These are phyloP conservation scores for Guyanaporus albipodus DNA, from an alignment of 768 basidiomycete genomes.

Conservation along the genomic window DNA sequence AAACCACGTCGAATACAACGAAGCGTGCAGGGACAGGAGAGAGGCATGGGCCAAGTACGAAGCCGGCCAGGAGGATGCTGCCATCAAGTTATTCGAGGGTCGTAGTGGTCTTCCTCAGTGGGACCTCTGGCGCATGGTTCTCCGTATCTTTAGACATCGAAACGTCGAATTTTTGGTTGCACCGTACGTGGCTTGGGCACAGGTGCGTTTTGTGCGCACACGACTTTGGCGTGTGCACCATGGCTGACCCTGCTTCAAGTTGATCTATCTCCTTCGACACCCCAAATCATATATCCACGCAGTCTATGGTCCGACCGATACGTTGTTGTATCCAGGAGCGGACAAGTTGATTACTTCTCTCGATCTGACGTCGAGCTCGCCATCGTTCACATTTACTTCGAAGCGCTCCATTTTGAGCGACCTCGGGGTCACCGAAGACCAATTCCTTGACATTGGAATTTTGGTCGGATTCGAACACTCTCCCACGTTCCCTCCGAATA, in stretches of 20 bases:
- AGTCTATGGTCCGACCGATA: conserved; percentile 87
- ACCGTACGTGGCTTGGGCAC: conserved; percentile 93
- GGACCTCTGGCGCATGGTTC: conserved; percentile 93
- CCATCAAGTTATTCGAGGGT: conserved; percentile 79
- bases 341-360: conserved; percentile 89
- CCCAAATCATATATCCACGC: conserved; percentile 92
- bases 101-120: conserved; percentile 70
- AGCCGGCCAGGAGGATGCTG: conserved; percentile 83
- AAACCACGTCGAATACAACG: conserved; percentile 52
- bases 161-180: conserved; percentile 96
- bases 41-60: conserved; percentile 96
- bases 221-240: background rate
- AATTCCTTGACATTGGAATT: conserved; percentile 92
- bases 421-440: conserved; percentile 71
- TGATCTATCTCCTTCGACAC: conserved; percentile 94
- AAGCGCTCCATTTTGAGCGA: conserved; percentile 71
- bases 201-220: conserved; percentile 55
- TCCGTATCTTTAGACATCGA: conserved; percentile 89
- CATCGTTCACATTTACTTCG: conserved; percentile 80
- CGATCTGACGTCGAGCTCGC: conserved; percentile 63
- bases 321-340: conserved; percentile 80
- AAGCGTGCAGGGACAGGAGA: conserved; percentile 70
- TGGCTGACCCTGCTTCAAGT: conserved; percentile 42
- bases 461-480: conserved; percentile 87
- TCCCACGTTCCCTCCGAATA: conserved; percentile 74